Conservation (phyloP, 768 basidiomycete species). For the Psilocybe subaeruginosa region DNA sequence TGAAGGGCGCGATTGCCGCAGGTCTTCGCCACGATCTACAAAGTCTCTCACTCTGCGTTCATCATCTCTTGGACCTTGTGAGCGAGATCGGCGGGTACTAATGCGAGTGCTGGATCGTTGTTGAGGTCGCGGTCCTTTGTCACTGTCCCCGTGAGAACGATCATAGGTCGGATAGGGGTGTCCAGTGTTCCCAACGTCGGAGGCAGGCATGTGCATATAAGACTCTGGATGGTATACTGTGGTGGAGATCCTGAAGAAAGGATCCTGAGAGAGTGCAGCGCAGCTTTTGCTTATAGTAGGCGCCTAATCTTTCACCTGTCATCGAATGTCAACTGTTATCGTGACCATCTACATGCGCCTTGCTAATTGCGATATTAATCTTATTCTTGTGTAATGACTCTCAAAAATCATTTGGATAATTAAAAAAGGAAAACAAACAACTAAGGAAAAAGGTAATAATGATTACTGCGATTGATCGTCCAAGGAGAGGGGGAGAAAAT, state of each 20-base stretch:
- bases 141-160: not conserved
- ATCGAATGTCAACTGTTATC: not conserved
- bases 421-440: not conserved
- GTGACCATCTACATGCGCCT: not conserved
- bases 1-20: too few relatives aligned
- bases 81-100: not conserved
- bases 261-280: not conserved
- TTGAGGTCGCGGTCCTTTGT: not conserved
- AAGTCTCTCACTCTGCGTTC: not conserved
- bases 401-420: too few relatives aligned
- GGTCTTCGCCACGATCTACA: too few relatives aligned
- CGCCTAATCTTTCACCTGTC: not conserved
- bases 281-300: not conserved
- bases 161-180: not conserved
- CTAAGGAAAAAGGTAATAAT: conserved; percentile 5
- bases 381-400: too few relatives aligned
- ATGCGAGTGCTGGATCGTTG: not conserved
- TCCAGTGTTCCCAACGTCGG: not conserved
- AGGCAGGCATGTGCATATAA: not conserved
- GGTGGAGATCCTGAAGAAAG: not conserved
- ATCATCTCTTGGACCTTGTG: not conserved
- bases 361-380: not conserved
- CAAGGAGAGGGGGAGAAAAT: conserved; percentile 11
- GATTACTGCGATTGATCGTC: conserved; percentile 20
- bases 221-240: not conserved